Percentiles rank a stretch among this genome's conserved stretches.
Conservation (phyloP, 176 grass and related monocot species). For the Miscanthus lutarioriparius region DNA sequence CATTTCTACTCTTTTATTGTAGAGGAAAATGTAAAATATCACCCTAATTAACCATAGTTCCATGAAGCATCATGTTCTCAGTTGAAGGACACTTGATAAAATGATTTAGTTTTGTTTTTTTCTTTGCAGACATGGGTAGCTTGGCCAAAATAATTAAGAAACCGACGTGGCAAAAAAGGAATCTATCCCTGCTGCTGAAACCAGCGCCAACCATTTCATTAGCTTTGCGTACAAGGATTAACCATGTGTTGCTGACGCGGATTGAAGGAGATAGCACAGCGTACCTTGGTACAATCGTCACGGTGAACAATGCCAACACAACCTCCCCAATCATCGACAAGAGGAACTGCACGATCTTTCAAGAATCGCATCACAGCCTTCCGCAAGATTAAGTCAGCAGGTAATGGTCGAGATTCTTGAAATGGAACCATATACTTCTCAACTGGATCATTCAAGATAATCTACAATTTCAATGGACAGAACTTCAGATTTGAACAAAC, state of each 20-base stretch:
- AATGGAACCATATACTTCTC: constrained; percentile 94
- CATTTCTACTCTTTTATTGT: background rate
- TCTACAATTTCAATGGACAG: constrained; percentile 38
- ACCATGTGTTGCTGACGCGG: constrained; percentile 6
- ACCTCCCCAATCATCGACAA: constrained; percentile 86
- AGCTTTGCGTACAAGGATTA: constrained; percentile 13
- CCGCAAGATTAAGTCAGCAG: constrained; percentile 51
- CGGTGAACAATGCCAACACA: constrained; percentile 83
- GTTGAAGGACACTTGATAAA: background rate
- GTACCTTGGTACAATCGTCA: constrained; percentile 69
- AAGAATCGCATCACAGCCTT: constrained; percentile 76
- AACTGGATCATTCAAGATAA: constrained; percentile 84
- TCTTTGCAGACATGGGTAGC: background rate
- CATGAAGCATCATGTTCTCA: background rate
- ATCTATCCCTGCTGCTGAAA: background rate
- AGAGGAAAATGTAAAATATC: background rate
- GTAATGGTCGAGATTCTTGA: constrained; percentile 61
- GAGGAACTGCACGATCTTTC: constrained; percentile 59
- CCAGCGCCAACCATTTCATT: background rate
- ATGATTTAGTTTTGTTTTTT: background rate
- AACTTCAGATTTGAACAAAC: constrained; percentile 18
- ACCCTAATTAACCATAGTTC: background rate
- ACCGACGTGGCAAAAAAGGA: background rate
- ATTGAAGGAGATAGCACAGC: constrained; percentile 22
- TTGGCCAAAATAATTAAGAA: background rate